Evolutionary conservation across 768 basidiomycete species (phyloP), one percentile per base, ranked within the genome.

Genomic region (Tulasnella sp.): DNA sequence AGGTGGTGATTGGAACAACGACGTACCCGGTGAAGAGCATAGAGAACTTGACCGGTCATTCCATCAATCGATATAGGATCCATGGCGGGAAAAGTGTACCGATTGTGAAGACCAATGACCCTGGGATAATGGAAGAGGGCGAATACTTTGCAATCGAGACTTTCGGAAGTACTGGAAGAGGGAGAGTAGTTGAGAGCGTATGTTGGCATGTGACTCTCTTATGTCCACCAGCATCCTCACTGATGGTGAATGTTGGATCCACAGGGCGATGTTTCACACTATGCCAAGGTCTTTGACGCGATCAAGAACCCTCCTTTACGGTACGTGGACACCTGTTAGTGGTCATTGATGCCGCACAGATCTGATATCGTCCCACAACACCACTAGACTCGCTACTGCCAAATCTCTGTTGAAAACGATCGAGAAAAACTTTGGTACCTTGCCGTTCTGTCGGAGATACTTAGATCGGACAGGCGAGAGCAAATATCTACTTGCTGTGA

Each of bases 101-200:
- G 34, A 80, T 98, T 47, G 88, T 96, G 47, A 89, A 86, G 70
- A 91, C 86, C 59, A 80, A 85, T 30, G 93, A 96, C 68, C 82
- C 85, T 62, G 90, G 87, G 13, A 95, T 90, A 73, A 99, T 99
- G 96, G 96, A 98, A 68, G 96, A 99, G 72, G 96, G 94, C 42
- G 96, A 98, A 67, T 97, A 98, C 69, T 99, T 90, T 70, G 96
- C 96, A 8, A 95, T 99, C 58, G 96, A 99, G 72, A 99, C 96
- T 1, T 99, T 99, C 70, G 96, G 96, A 10, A 89, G 88, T n/a
- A 98, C 95, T 0, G 95, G 96, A 15, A 78, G 86, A 43, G 96
- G 94, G 7, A 77, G 82, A 24, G 89, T 96, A 21, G 77, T 89
- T 15, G 95, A 98, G 67, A 79, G 78, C 62, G 90, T 89, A 65